Conservation (phyloP, 306 rosid species). For the Corylus americana region DNA sequence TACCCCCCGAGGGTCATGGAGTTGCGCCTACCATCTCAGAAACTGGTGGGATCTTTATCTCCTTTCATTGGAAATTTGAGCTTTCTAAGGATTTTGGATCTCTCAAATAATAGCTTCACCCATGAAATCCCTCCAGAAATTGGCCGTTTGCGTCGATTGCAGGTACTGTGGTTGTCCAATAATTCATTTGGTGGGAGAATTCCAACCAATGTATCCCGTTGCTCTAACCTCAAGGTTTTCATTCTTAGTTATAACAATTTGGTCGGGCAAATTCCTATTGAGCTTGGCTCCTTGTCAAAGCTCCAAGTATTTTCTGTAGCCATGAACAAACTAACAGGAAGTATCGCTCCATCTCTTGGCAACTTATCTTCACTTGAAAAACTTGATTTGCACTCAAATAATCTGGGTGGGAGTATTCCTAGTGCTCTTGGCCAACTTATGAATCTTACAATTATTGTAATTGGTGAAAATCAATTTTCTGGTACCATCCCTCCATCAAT, state of each 20-base stretch:
- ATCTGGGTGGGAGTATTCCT: not conserved
- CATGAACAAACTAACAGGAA: not conserved
- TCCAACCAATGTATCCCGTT: not conserved
- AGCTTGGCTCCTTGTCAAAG: not conserved
- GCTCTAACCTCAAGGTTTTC: not conserved
- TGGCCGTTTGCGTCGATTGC: not conserved
- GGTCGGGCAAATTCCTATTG: not conserved
- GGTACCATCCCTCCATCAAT: not conserved
- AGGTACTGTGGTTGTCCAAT: fast-evolving
- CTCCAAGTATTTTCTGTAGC: fast-evolving
- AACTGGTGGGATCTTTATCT: not conserved
- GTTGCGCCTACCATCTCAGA: not conserved
- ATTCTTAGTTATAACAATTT: fast-evolving
- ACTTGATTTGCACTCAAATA: fast-evolving
- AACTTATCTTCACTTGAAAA: not conserved
- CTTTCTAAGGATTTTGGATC: too few species aligned
- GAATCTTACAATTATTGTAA: fast-evolving
- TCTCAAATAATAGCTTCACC: too few species aligned
- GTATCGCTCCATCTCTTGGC: not conserved
- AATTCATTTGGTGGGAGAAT: not conserved
- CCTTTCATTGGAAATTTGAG: not conserved
- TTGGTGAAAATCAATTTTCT: not conserved
- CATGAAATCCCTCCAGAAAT: not conserved
- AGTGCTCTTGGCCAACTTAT: not conserved
- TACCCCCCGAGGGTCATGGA: not conserved